Percentiles rank a stretch among this genome's conserved stretches.
phyloP scores from a whole-genome alignment of 345 rosid genomes.

The Camelina hispida region DNA sequence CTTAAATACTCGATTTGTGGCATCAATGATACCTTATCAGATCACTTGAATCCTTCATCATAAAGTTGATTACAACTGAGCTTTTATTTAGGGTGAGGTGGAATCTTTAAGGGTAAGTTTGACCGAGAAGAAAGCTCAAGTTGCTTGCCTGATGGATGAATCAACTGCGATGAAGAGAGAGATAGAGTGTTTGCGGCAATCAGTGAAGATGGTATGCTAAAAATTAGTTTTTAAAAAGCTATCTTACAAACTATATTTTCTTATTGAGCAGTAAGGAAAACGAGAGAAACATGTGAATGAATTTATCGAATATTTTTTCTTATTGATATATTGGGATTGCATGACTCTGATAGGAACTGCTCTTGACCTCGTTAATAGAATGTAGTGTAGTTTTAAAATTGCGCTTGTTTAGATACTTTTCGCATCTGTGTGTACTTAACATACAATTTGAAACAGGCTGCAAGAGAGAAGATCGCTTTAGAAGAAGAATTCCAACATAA shows the following conservation, averaged over 20 bases:
- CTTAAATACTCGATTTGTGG: background rate
- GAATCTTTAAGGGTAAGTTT: conserved; percentile 56
- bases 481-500: conserved; percentile 54
- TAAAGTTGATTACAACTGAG: conserved; percentile 16
- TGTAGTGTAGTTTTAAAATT: background rate
- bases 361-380: conserved; percentile 2
- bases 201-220: conserved; percentile 60
- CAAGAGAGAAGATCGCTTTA: conserved; percentile 62
- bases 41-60: background rate
- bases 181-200: conserved; percentile 61
- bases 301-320: conserved; percentile 1
- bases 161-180: conserved; percentile 67
- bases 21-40: conserved; percentile 27
- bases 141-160: conserved; percentile 60
- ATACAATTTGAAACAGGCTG: conserved; percentile 58
- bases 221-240: conserved; percentile 24
- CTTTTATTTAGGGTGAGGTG: conserved; percentile 52
- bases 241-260: conserved; percentile 6
- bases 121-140: conserved; percentile 66
- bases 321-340: conserved; percentile 6
- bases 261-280: background rate
- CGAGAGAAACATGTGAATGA: background rate
- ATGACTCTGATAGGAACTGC: conserved; percentile 8
- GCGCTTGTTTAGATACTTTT: background rate
- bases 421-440: conserved; percentile 17